Conservation (phyloP, 2,329 filamentous ascomycete genomes). For the Cercospora sesami region DNA sequence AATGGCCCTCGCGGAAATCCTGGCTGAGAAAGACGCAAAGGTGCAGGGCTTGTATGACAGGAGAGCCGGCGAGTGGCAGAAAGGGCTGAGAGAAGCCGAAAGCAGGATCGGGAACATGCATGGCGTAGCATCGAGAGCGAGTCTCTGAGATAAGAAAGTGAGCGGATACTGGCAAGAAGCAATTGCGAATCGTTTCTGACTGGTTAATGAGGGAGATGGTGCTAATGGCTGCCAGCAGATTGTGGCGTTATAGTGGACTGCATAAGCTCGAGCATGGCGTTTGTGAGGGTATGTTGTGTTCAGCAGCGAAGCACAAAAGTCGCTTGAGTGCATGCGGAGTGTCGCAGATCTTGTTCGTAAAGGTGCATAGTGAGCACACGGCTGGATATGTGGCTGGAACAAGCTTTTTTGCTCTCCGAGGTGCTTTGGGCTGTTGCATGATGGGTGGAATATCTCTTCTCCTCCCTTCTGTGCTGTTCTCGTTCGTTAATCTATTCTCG, state of each 20-base stretch:
- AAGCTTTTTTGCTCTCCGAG: constrained; percentile 3
- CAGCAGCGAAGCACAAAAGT: neutral
- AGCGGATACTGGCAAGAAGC: constrained; percentile 1
- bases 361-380: neutral
- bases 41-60: constrained; percentile 26
- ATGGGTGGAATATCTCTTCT: neutral
- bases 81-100: constrained; percentile 28
- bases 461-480: neutral
- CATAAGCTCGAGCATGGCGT: constrained; percentile 1
- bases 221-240: constrained; percentile 14
- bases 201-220: constrained; percentile 5
- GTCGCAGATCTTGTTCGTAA: constrained; percentile 3
- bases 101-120: constrained; percentile 33
- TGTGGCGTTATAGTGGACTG: constrained; percentile 11
- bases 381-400: neutral
- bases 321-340: constrained; percentile 3
- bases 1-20: constrained; percentile 38
- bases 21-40: constrained; percentile 26
- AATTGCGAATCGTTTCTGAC: neutral
- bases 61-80: constrained; percentile 28
- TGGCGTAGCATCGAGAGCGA: constrained; percentile 11
- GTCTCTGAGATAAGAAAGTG: constrained; percentile 16
- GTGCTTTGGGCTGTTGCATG: neutral
- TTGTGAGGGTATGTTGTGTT: neutral
- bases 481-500: neutral